Conservation (phyloP, 768 basidiomycete genomes). For the Suillus hirtellus region DNA sequence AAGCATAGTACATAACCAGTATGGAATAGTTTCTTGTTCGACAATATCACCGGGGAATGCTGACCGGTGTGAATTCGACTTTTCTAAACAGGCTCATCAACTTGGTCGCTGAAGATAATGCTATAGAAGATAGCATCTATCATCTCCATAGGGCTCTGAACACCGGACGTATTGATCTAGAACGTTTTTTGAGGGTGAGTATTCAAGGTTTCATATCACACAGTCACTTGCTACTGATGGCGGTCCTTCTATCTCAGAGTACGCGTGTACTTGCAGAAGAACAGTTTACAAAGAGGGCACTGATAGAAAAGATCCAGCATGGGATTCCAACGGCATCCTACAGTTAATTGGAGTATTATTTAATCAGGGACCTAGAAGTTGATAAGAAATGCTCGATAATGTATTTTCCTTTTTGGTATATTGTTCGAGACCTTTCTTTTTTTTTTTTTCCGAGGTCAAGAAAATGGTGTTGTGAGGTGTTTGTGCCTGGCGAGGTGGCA, state of each 20-base stretch:
- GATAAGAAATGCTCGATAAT: slow-evolving; percentile 34
- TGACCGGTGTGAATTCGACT: slow-evolving; percentile 17
- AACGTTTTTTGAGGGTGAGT: slow-evolving; percentile 87
- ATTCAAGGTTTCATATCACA: slow-evolving; percentile 15
- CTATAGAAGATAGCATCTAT: slow-evolving; percentile 97
- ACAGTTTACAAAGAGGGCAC: slow-evolving; percentile 95
- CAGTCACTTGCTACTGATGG: slow-evolving; percentile 20
- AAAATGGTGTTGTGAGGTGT: no score
- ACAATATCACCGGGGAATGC: slow-evolving; percentile 7
- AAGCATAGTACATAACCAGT: slow-evolving; percentile 98
- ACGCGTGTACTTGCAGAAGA: slow-evolving; percentile 89
- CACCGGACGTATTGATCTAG: slow-evolving; percentile 87
- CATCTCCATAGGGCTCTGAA: slow-evolving; percentile 94
- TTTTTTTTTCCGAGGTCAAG: background rate
- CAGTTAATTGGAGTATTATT: slow-evolving; percentile 39
- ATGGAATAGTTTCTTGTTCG: slow-evolving; percentile 13
- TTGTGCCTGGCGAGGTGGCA: slow-evolving; percentile 2
- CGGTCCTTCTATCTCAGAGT: slow-evolving; percentile 46
- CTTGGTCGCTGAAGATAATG: slow-evolving; percentile 98
- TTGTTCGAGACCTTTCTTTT: slow-evolving; percentile 31
- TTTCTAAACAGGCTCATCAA: slow-evolving; percentile 72
- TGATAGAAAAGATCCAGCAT: slow-evolving; percentile 85
- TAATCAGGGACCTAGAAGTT: slow-evolving; percentile 25
- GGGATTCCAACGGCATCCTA: slow-evolving; percentile 54
- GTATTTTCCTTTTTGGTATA: slow-evolving; percentile 38